A percentile compares a stretch with the other conserved stretches of the same genome.
Conservation (phyloP, 805 yeast species). For the Saturnispora serradocipensis region DNA sequence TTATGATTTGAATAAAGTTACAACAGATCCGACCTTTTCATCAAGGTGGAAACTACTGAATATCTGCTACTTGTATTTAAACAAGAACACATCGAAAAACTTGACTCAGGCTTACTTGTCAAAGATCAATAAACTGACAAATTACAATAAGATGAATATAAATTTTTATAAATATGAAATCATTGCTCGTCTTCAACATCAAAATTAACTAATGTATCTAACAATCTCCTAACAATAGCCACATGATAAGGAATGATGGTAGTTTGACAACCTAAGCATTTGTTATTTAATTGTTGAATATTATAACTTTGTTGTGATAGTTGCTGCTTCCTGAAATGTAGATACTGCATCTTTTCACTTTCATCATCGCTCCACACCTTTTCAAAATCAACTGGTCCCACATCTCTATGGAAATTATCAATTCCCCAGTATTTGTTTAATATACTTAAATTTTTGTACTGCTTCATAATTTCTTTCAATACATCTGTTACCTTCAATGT, state of each 20-base stretch:
- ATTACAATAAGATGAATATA: not conserved
- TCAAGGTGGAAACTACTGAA: constrained; percentile 1
- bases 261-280: constrained; percentile 9
- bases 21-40: not conserved
- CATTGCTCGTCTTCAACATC: constrained; percentile 28
- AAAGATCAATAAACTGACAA: not conserved
- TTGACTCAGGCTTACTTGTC: not conserved
- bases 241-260: constrained; percentile 67
- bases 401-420: constrained; percentile 9
- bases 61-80: not conserved
- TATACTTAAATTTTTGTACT: constrained; percentile 41
- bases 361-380: constrained; percentile 19
- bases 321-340: constrained; percentile 14
- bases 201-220: constrained; percentile 52
- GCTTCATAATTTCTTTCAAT: constrained; percentile 46
- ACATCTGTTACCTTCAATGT: constrained; percentile 48
- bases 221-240: constrained; percentile 52
- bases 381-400: constrained; percentile 28
- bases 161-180: not conserved
- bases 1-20: not conserved
- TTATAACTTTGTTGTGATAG: constrained; percentile 5
- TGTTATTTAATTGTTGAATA: not conserved
- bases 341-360: constrained; percentile 12
- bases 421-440: constrained; percentile 22
- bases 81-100: not conserved